These are phyloP conservation scores for Russula ochroleuca DNA, from an alignment of 768 basidiomycete species.

Conservation along the genomic window DNA sequence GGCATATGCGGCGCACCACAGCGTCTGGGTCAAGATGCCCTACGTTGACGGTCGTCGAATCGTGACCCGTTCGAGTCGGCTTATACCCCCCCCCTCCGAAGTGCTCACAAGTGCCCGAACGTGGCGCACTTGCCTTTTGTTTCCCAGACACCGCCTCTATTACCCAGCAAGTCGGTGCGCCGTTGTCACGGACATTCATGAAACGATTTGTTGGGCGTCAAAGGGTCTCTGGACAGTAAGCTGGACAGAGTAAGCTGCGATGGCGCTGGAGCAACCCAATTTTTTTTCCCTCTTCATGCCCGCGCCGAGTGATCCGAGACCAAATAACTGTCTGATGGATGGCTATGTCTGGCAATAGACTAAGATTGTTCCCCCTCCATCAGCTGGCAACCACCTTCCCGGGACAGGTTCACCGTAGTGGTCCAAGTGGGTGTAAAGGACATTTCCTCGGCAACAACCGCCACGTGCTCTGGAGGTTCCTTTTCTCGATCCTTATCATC, in stretches of 20 bases:
- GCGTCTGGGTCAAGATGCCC: too few relatives aligned
- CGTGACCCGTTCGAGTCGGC: conserved; percentile 18
- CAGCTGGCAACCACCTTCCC: not conserved
- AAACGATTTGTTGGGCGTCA: conserved; percentile 6
- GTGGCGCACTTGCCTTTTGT: conserved; percentile 13
- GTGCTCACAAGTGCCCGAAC: conserved; percentile 2
- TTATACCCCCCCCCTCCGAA: too few relatives aligned
- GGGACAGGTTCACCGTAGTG: not conserved
- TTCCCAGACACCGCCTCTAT: not conserved
- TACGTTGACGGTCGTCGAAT: not conserved
- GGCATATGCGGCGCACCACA: not conserved
- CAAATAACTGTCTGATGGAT: not conserved
- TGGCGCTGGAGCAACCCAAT: not conserved
- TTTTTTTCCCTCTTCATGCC: not conserved
- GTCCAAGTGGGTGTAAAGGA: too few relatives aligned
- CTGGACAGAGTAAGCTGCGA: conserved; percentile 2
- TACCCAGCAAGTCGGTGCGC: conserved; percentile 2
- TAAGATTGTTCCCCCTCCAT: not conserved
- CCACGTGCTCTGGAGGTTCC: not conserved
- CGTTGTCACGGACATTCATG: conserved; percentile 4
- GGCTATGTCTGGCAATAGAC: not conserved
- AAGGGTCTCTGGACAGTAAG: not conserved
- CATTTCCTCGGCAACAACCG: not conserved
- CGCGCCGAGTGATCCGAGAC: not conserved
- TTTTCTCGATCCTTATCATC: not conserved